These are phyloP conservation scores for Parachaetomium inaequale DNA, from an alignment of 495 filamentous ascomycete species.

Conservation along the genomic window DNA sequence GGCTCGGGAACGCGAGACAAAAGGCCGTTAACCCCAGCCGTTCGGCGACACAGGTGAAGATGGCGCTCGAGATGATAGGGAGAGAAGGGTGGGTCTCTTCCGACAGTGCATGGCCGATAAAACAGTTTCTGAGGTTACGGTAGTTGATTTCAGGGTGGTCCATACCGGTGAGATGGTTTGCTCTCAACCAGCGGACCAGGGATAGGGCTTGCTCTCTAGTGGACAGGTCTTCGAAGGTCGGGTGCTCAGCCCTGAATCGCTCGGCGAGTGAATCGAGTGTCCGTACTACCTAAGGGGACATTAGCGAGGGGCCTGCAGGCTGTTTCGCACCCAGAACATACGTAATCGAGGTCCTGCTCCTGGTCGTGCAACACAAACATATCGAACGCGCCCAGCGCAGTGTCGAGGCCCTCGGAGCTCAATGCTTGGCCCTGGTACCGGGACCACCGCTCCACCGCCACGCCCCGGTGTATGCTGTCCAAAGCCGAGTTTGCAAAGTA, in stretches of 20 bases:
- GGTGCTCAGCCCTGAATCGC: conserved; percentile 48
- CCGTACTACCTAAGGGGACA: conserved; percentile 47
- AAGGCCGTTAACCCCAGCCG: conserved; percentile 65
- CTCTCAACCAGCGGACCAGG: conserved; percentile 62
- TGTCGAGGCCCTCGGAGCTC: conserved; percentile 52
- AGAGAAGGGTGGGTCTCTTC: conserved; percentile 66
- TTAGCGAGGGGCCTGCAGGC: conserved; percentile 9
- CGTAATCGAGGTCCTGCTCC: conserved; percentile 69
- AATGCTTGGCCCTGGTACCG: conserved; percentile 40
- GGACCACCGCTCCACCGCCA: conserved; percentile 73
- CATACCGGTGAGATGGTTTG: conserved; percentile 66
- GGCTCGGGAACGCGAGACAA: conserved; percentile 72
- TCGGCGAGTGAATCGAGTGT: conserved; percentile 61
- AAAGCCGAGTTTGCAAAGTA: conserved; percentile 72
- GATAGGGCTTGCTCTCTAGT: conserved; percentile 63
- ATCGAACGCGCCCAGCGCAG: conserved; percentile 76
- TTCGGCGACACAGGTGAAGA: conserved; percentile 42
- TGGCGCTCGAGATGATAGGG: conserved; percentile 70
- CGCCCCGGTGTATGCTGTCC: conserved; percentile 72
- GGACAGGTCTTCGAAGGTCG: conserved; percentile 48
- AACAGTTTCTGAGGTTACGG: conserved; percentile 75
- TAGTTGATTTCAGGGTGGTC: conserved; percentile 57
- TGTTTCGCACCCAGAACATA: conserved; percentile 34
- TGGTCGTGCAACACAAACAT: conserved; percentile 74
- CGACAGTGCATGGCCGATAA: conserved; percentile 73